phyloP scores from a whole-genome alignment of 352 stramenopile species.

The Pythium dissotocum region DNA sequence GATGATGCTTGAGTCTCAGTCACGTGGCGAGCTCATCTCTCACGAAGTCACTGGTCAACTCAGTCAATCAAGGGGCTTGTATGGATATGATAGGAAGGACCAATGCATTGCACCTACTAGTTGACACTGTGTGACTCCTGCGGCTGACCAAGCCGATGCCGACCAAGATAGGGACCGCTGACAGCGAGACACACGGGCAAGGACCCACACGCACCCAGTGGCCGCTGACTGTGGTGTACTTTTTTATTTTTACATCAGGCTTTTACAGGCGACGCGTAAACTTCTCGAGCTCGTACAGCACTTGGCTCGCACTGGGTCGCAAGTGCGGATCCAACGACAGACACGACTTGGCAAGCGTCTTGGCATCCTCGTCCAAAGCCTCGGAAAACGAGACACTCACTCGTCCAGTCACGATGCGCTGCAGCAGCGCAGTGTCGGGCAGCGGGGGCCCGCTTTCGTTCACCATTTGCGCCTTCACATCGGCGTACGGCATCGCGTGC shows the following conservation, averaged over 20 bases:
- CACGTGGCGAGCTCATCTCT: no score
- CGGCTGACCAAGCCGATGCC: no score
- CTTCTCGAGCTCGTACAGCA: conserved; percentile 22
- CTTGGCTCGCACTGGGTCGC: conserved; percentile 11
- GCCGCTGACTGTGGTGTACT: no score
- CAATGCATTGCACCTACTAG: no score
- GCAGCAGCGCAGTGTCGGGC: conserved; percentile 17
- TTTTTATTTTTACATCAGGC: conserved; percentile 8
- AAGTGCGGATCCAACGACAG: conserved; percentile 6
- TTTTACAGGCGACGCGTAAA: conserved; percentile 2
- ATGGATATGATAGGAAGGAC: no score
- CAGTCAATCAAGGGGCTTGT: no score
- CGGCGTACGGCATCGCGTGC: conserved; percentile 18
- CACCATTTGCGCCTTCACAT: conserved; percentile 13
- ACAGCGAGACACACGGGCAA: no score
- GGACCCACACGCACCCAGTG: background rate
- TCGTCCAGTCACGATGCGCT: conserved; percentile 19
- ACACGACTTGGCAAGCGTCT: conserved; percentile 8
- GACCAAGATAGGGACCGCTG: no score
- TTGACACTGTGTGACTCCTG: no score
- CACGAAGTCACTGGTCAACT: no score
- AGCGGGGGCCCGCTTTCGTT: conserved; percentile 9
- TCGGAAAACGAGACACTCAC: conserved; percentile 17
- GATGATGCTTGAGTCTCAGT: no score
- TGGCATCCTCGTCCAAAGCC: no score